Conservation (phyloP, 2,329 filamentous ascomycete genomes). For the Monilinia polystroma region DNA sequence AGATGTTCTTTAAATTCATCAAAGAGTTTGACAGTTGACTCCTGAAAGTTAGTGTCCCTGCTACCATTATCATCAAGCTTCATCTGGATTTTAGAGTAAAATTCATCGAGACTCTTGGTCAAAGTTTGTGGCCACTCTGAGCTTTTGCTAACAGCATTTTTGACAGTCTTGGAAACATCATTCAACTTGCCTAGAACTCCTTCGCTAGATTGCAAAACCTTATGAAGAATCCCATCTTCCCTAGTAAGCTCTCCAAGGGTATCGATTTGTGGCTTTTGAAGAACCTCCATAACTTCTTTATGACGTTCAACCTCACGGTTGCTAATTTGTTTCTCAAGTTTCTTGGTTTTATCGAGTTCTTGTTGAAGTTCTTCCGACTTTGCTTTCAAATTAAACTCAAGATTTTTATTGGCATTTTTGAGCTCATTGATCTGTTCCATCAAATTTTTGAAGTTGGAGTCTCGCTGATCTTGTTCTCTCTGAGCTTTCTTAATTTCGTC, state of each 20-base stretch:
- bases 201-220: conserved; percentile 26
- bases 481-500: conserved; percentile 16
- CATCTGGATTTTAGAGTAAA: conserved; percentile 31
- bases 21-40: conserved; percentile 27
- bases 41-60: conserved; percentile 21
- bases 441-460: background rate
- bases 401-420: background rate
- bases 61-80: conserved; percentile 24
- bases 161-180: conserved; percentile 26
- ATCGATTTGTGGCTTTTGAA: conserved; percentile 29
- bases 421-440: background rate
- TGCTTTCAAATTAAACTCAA: background rate
- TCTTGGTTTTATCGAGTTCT: background rate
- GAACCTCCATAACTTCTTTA: conserved; percentile 30
- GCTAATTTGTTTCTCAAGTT: conserved; percentile 12
- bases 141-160: conserved; percentile 24
- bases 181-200: conserved; percentile 39
- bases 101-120: conserved; percentile 32
- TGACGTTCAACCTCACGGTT: conserved; percentile 13
- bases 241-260: conserved; percentile 28
- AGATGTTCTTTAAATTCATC: conserved; percentile 32
- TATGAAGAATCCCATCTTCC: conserved; percentile 31
- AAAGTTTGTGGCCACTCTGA: conserved; percentile 27
- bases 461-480: background rate
- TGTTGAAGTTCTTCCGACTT: background rate